Evolutionary conservation across 1,284 basidiomycete species (phyloP).

Genomic region (Tremellales sp.): DNA sequence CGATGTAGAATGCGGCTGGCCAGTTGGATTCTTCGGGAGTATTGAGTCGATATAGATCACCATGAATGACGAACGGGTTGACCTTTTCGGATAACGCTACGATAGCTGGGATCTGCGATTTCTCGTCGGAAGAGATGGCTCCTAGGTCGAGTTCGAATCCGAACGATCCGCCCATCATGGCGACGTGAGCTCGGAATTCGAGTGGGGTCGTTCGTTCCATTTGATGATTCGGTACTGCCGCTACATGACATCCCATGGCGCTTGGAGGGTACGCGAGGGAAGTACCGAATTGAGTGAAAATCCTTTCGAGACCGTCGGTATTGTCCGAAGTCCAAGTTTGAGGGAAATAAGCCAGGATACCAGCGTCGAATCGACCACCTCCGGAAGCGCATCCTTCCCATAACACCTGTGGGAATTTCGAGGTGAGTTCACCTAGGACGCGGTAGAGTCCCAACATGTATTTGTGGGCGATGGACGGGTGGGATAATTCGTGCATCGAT

Average conservation of each 20-base stretch:
- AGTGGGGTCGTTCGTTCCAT: slow-evolving; percentile 24
- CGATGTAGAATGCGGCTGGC: slow-evolving; percentile 25
- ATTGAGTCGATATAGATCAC: slow-evolving; percentile 25
- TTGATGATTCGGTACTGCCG: slow-evolving; percentile 32
- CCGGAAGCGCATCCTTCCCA: slow-evolving; percentile 38
- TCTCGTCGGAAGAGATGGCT: slow-evolving; percentile 17
- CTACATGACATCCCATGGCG: slow-evolving; percentile 30
- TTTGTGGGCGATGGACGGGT: slow-evolving; percentile 17
- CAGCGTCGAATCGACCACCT: slow-evolving; percentile 34
- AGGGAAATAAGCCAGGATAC: slow-evolving; percentile 29
- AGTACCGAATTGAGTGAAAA: slow-evolving; percentile 33
- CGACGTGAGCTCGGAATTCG: slow-evolving; percentile 37
- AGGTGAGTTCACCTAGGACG: slow-evolving; percentile 23
- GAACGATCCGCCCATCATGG: slow-evolving; percentile 36
- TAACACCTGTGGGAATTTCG: slow-evolving; percentile 27
- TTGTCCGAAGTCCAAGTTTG: slow-evolving; percentile 36
- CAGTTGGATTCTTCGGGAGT: slow-evolving; percentile 21
- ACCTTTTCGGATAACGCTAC: slow-evolving; percentile 21
- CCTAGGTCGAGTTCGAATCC: slow-evolving; percentile 34
- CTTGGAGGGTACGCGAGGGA: slow-evolving; percentile 28
- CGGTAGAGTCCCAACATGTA: slow-evolving; percentile 39
- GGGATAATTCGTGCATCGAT: slow-evolving; percentile 33
- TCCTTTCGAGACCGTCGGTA: slow-evolving; percentile 30
- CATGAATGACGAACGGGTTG: slow-evolving; percentile 22
- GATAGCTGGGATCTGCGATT: slow-evolving; percentile 11